Evolutionary conservation across 1,139 yeast species (phyloP).

Genomic region (Zygotorulaspora mrakii): DNA sequence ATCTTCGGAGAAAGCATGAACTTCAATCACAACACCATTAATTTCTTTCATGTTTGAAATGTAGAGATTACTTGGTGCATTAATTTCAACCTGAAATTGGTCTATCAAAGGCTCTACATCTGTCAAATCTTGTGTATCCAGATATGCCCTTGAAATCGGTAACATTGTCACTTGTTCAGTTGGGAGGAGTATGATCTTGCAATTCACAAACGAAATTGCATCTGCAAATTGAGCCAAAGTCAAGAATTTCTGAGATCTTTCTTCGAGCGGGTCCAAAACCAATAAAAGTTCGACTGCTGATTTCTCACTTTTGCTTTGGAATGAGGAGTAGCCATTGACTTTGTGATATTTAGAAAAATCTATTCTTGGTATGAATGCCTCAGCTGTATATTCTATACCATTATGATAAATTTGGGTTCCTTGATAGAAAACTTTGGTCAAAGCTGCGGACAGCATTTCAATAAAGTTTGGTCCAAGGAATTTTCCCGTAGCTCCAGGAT

Average conservation of each 20-base stretch:
- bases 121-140: slow-evolving; percentile 8
- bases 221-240: slow-evolving; percentile 47
- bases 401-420: slow-evolving; percentile 47
- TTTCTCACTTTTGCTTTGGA: slow-evolving; percentile 23
- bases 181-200: slow-evolving; percentile 62
- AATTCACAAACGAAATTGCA: slow-evolving; percentile 44
- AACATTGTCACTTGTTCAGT: slow-evolving; percentile 40
- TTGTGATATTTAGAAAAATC: slow-evolving; percentile 42
- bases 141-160: slow-evolving; percentile 57
- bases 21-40: slow-evolving; percentile 63
- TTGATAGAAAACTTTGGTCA: slow-evolving; percentile 38
- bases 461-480: slow-evolving; percentile 36
- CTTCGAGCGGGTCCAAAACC: slow-evolving; percentile 69
- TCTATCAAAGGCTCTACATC: no score
- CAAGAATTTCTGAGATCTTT: slow-evolving; percentile 59
- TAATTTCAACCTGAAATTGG: slow-evolving; percentile 52
- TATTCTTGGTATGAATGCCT: slow-evolving; percentile 35
- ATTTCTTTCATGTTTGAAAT: slow-evolving; percentile 23
- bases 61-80: slow-evolving; percentile 47
- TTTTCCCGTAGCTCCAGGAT: slow-evolving; percentile 17
- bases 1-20: slow-evolving; percentile 47
- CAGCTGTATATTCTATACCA: slow-evolving; percentile 32
- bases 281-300: slow-evolving; percentile 50
- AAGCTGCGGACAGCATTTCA: slow-evolving; percentile 42
- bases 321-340: slow-evolving; percentile 36